Evolutionary conservation across 495 filamentous ascomycete species (phyloP), one percentile per base, ranked within the genome.

Genomic region (Viridothelium virens): DNA sequence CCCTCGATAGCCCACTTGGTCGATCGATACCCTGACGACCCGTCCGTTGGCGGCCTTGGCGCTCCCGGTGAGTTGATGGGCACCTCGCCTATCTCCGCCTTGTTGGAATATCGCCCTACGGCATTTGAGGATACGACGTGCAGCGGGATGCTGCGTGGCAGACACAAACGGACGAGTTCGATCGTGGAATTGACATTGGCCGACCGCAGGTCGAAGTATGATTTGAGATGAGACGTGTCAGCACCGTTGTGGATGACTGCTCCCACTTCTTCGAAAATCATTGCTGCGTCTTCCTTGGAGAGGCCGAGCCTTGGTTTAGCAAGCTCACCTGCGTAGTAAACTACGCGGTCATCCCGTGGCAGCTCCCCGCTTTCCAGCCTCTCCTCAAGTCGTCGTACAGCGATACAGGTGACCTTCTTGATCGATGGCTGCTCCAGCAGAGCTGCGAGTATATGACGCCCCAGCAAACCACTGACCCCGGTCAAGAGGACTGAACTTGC

Each of bases 181-280:
- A n/a, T n/a, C 1, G 74, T 76, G 0, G 74, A 70, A 0, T 11
- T 38, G 33, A 74, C 69, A n/a, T 76, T 76, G 3, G 74, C 38
- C 6, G 41, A 11, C 10, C 59, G 63, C 4, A 73, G 44, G 34
- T 59, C 50, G 0, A 31, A 12, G 50, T 73, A 76, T 7, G 11
- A 44, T 39, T 74, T 76, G 33, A 74, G 61, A 37, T 70, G 69
- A 12, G 71, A 73, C 0, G 64, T 67, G 44, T 73, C 73, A 12
- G 74, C 63, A 38, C 66, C 74, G 48, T 72, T 72, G 48, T 69
- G 67, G 18, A 69, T 66, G 0, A 69, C 61, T 37, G 64, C 67
- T 64, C 66, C 67, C 11, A 37, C 59, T 36, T 66, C 64, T 16
- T 50, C 37, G 53, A 69, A 69, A 33, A 69, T 66, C 38, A 25